phyloP scores from a whole-genome alignment of 31 red algal genomes.

The Porphyra umbilicalis region DNA sequence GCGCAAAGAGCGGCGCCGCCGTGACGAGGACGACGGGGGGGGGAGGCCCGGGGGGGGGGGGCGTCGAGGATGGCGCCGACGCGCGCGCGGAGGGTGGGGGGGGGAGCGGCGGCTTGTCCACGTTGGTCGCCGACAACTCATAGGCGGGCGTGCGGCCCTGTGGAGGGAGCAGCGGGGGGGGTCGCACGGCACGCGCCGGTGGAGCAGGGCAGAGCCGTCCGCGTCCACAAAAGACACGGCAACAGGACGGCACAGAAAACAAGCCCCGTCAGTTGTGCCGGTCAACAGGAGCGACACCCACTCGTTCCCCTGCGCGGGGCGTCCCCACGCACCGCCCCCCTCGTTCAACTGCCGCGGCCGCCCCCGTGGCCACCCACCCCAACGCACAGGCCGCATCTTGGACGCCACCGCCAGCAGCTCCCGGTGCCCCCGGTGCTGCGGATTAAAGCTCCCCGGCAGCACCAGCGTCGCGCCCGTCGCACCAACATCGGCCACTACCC shows the following conservation, averaged over 20 bases:
- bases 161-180: too few relatives aligned
- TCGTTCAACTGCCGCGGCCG: neutral
- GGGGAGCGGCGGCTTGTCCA: constrained; percentile 59
- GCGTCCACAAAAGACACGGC: too few relatives aligned
- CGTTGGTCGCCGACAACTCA: constrained; percentile 74
- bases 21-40: constrained; percentile 35
- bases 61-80: constrained; percentile 18
- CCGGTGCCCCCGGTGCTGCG: constrained; percentile 75
- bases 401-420: constrained; percentile 47
- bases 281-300: neutral
- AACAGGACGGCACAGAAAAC: neutral
- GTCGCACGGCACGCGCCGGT: too few relatives aligned
- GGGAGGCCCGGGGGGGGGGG: neutral
- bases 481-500: constrained; percentile 5
- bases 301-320: too few relatives aligned
- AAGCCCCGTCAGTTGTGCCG: neutral
- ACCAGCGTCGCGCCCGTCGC: constrained; percentile 39
- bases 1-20: constrained; percentile 38
- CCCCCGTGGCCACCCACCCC: neutral
- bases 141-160: constrained; percentile 22
- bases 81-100: constrained; percentile 22
- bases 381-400: constrained; percentile 30
- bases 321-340: too few relatives aligned
- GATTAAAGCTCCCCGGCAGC: constrained; percentile 81
- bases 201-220: too few relatives aligned